Base-by-base conservation (phyloP, 1,139 yeast genomes). In the Debaryomycetaceae sp. region DNA sequence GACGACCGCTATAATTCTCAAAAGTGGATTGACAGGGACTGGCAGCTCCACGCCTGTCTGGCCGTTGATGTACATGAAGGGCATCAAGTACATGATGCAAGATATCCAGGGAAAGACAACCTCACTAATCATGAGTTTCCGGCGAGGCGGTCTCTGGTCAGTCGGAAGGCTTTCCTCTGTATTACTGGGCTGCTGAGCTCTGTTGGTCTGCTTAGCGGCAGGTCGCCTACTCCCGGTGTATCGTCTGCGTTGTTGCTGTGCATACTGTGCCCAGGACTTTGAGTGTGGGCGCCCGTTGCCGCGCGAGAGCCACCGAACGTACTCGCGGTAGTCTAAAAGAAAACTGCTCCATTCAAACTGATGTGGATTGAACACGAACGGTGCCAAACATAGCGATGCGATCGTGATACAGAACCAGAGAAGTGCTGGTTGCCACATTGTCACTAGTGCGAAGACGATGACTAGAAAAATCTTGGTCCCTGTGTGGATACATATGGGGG, bases 381-480 rank as follows among this genome's bases (percentile, higher is more conserved):
- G 95, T 0, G 93, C 79, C 27, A 81, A 53, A 35, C 86, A 72
- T 47, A 85, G 53, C 0, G 94, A 77, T 5, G 75, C 51, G 10
- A 79, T 67, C 0, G 92, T 79, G 6, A 81, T 62, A 78, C 87
- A 81, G 51, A 85, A 83, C 94, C 95, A 85, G 20, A 82, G 47
- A 15, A 83, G 54, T 0, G 93, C 70, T 1, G 76, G 70, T 37
- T 77, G 81, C 92, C 93, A 81, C 57, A 79, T 72, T 0, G 85
- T 62, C 2, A 72, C 44, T 2, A 79, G 67, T 2, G 85, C 75
- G 58, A 78, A 79, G 13, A 77, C 34, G 8, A 82, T 56, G 43
- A 75, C 60, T 31, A 79, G 38, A 29, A 75, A 64, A 4, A 77
- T 58, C 24, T 67, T 62, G 0, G 72, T 52, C 0, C 95, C 95